Conservation (phyloP, 1,139 yeast genomes). For the Pichia sp. region DNA sequence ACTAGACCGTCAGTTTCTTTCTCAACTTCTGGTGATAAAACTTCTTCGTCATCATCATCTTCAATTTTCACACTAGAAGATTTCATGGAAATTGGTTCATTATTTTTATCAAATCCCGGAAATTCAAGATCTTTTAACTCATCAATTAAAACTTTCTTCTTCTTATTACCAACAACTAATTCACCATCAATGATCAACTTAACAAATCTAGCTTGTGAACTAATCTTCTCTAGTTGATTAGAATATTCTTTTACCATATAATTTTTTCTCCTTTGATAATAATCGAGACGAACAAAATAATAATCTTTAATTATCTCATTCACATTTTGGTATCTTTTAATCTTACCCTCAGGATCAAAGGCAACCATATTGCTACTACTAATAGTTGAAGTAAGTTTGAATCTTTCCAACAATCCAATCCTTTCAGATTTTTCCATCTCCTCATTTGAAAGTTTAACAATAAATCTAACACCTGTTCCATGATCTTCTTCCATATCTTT, state of each 20-base stretch:
- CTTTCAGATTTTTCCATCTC: slow-evolving; percentile 76
- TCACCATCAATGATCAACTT: slow-evolving; percentile 78
- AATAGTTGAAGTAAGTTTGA: slow-evolving; percentile 64
- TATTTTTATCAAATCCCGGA: slow-evolving; percentile 67
- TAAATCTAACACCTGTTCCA: slow-evolving; percentile 70
- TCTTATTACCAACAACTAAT: slow-evolving; percentile 66
- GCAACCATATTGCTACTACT: slow-evolving; percentile 89
- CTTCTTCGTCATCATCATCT: slow-evolving; percentile 33
- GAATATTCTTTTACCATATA: slow-evolving; percentile 61
- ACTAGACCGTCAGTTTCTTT: slow-evolving; percentile 19
- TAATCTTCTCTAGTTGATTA: slow-evolving; percentile 63
- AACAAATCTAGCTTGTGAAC: slow-evolving; percentile 86
- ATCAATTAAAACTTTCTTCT: slow-evolving; percentile 55
- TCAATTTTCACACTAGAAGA: slow-evolving; percentile 31
- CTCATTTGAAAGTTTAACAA: slow-evolving; percentile 62
- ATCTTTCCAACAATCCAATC: slow-evolving; percentile 76
- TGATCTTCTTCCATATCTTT: slow-evolving; percentile 96
- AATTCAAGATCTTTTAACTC: slow-evolving; percentile 60
- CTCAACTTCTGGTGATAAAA: slow-evolving; percentile 26
- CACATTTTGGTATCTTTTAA: slow-evolving; percentile 70
- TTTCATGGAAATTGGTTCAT: slow-evolving; percentile 41
- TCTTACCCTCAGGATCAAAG: slow-evolving; percentile 86
- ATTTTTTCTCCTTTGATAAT: slow-evolving; percentile 87
- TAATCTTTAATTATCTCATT: slow-evolving; percentile 78
- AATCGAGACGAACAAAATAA: slow-evolving; percentile 79